Evolutionary conservation across 2,329 filamentous ascomycete species (phyloP), one percentile per base, ranked within the genome.

Genomic region (Trichoderma gracile): DNA sequence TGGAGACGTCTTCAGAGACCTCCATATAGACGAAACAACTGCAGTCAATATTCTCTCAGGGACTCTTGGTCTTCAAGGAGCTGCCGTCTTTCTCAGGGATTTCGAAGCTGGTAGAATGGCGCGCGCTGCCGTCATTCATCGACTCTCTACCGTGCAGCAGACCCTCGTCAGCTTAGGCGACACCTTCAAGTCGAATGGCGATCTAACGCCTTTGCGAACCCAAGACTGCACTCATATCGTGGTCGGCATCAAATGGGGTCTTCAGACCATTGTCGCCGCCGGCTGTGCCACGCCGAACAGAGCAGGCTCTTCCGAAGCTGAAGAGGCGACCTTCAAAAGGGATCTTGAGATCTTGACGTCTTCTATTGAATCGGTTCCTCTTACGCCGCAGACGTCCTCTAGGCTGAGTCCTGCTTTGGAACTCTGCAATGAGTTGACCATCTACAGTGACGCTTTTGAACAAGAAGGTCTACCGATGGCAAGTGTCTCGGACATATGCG

Each of bases 1-100:
- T 25, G 40, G 5, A 0, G 27, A n/a, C 8, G 43, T 67, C 0
- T 60, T 67, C 5, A 9, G 1, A 3, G 21, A 64, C 2, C 55
- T 70, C 9, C 30, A 45, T 0, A 42, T 70, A 1, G 54, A 64
- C 2, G 21, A 52, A 0, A 46, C 66, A 5, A 63, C 67, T 0
- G 55, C 67, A n/a, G 61, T 65, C 3, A 69, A 69, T 5, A 40
- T 68, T 7, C 33, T 70, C 5, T 46, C 63, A 1, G 67, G 67
- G 0, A 14, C 45, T 1, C 6, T 66, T 15, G 30, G 59, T 7
- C 58, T 42, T 2, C 19, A 65, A 7, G 66, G 68, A 1, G 67
- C 69, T 6, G 50, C 60, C 3, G 43, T 46, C 0, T 69, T 67
- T 3, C n/a, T 70, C 1, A 49, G 27, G 1, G 65, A 66, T 2